A percentile compares a stretch with the other conserved stretches of the same genome.
phyloP scores from a whole-genome alignment of 495 filamentous ascomycete genomes.

The Hamigera avellanea region DNA sequence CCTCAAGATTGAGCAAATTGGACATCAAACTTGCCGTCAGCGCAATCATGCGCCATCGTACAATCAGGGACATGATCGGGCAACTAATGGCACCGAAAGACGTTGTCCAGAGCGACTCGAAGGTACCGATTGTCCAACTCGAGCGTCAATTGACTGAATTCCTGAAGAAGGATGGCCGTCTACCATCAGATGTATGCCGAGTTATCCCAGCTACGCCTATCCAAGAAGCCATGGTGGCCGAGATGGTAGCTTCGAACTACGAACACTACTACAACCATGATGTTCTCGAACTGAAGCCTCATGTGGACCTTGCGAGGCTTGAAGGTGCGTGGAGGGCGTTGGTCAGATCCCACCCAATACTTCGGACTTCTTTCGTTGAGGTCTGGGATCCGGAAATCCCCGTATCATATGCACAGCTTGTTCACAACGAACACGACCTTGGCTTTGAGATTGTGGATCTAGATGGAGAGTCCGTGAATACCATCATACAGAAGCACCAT shows the following conservation, averaged over 20 bases:
- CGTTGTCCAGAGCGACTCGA: slow-evolving; percentile 2
- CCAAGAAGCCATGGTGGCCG: slow-evolving; percentile 74
- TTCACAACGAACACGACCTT: slow-evolving; percentile 24
- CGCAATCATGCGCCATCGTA: slow-evolving; percentile 56
- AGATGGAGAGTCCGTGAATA: slow-evolving; percentile 8
- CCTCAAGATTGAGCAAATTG: slow-evolving; percentile 47
- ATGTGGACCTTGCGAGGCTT: slow-evolving; percentile 41
- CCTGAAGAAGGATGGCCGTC: slow-evolving; percentile 15
- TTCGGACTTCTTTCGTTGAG: slow-evolving; percentile 58
- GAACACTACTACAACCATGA: slow-evolving; percentile 74
- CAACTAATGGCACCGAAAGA: slow-evolving; percentile 6
- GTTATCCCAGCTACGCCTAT: slow-evolving; percentile 64
- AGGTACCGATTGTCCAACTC: slow-evolving; percentile 15
- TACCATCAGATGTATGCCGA: slow-evolving; percentile 27
- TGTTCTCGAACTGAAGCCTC: slow-evolving; percentile 42
- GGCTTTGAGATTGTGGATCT: slow-evolving; percentile 11
- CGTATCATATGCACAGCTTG: slow-evolving; percentile 51
- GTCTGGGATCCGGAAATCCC: slow-evolving; percentile 44
- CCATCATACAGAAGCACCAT: slow-evolving; percentile 12
- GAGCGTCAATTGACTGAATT: slow-evolving; percentile 19
- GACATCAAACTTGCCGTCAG: slow-evolving; percentile 53
- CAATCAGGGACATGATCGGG: slow-evolving; percentile 41
- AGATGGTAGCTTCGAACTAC: slow-evolving; percentile 60
- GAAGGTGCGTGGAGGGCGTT: slow-evolving; percentile 48
- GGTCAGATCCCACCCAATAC: slow-evolving; percentile 46